Base-by-base conservation (phyloP, 2,329 filamentous ascomycete genomes). In the Pseudocercospora vitis region DNA sequence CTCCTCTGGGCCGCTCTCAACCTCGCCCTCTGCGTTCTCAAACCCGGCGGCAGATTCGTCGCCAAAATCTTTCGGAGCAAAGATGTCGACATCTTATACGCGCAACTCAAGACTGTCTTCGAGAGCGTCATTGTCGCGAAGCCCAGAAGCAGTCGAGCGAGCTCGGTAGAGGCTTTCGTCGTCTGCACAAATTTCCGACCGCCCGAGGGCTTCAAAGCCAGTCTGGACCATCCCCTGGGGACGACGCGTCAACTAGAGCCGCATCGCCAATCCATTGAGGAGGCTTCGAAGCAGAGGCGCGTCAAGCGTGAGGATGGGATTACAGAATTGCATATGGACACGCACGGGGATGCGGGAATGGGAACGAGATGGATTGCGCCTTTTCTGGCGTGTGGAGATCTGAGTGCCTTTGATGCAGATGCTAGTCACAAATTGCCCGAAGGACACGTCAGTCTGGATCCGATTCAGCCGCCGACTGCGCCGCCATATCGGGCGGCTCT, bases 41-140 rank as follows among this genome's bases (percentile, higher is more conserved):
- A 88, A 55, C 91, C 91, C 0, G 94, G 94, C 37, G 94, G 94
- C 58, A 95, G 90, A 67, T 99, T 99, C 65, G 92, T 99, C 6
- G 94, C 94, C 55, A 99, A 99, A 77, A 96, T 99, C 57, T 99
- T 99, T 76, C 79, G 94, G 12, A 91, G 89, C 12, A 86, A 91
- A 63, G 94, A 97, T 66, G 91, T 97, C n/a, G 94, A 97, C 68
- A 78, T 97, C 19, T 82, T 99, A 7, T 97, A 94, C 68, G 91
- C 91, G 1, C 94, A 99, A 71, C 81, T 99, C 49, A 94, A 91
- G 70, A 83, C 92, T 16, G 91, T 97, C 50, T 99, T 99, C 63
- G 83, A 87, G 61, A 78, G 83, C 50, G 94, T 99, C 35, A 83
- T 89, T 18, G 90, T 97, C 12, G 91, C 94, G 9, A 99, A 99